Base-by-base conservation (phyloP, 2,329 filamentous ascomycete genomes). In the Zymoseptoria brevis region DNA sequence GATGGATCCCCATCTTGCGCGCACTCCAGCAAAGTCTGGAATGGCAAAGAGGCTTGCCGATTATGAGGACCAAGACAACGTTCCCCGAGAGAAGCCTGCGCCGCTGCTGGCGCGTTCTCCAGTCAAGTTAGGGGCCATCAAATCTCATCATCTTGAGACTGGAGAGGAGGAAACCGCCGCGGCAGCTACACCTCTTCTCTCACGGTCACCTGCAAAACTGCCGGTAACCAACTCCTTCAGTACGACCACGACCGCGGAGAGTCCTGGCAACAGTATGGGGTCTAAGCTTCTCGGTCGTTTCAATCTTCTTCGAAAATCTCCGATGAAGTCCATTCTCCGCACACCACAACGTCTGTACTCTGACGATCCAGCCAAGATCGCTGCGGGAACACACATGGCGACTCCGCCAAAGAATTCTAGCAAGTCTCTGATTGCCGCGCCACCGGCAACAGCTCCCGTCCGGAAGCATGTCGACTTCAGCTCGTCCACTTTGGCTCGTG, bases 391-490 rank as follows among this genome's bases (percentile, higher is more conserved):
- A 6, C 83, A 86, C 65, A 68, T 80, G 60, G 69, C 74, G 4
- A 78, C 78, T 16, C 78, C 79, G 7, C 69, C 69, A 4, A 69
- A 70, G 48, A 53, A 61, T 5, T 19, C 57, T 26, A 58, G 61
- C 9, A 52, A 57, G 6, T 50, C 71, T 85, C 30, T 80, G 80
- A 55, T 57, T 19, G 45, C 56, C 56, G 56, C 59, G 71, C 77
- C 2, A 71, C 75, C 84, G 57, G 85, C 84, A 4, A 90, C 87
- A 1, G 88, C 87, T 7, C 85, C 85, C 73, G 22, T 53, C 8
- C 19, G 51, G 22, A 96, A 95, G 76, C 87, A 83, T 58, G 89
- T 96, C 41, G 86, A 88, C 55, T 96, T 96, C 68, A 90, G 88
- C 0, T 87, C 86, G 1, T 73, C 41, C 82, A 89, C 64, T 64